A percentile compares a stretch with the other conserved stretches of the same genome.
These are phyloP conservation scores for Sambucus nigra DNA, from an alignment of 129 eudicot genomes.

Conservation along the genomic window DNA sequence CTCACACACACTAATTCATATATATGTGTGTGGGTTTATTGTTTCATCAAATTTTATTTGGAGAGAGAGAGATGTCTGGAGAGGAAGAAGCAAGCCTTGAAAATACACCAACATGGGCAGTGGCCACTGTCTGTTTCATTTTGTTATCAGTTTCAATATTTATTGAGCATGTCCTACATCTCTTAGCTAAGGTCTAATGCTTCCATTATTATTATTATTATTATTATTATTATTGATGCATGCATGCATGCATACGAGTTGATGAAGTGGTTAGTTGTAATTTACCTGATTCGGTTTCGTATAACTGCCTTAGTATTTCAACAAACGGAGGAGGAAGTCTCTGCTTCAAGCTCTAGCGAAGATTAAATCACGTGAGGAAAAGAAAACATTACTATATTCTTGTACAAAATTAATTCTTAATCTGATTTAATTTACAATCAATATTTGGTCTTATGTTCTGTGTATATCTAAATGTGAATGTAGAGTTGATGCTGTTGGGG, in stretches of 20 bases:
- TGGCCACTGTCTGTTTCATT: slow-evolving; percentile 45
- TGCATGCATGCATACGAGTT: neutral
- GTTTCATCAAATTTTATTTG: neutral
- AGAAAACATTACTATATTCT: neutral
- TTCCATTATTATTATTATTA: neutral
- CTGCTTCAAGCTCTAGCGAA: slow-evolving; percentile 43
- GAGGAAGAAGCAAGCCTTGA: slow-evolving; percentile 20
- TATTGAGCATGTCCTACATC: slow-evolving; percentile 46
- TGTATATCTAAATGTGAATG: neutral
- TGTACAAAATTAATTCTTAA: neutral
- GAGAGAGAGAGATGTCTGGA: slow-evolving; percentile 21
- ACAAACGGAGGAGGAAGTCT: slow-evolving; percentile 34
- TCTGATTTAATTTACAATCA: too few species aligned
- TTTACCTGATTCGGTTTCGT: neutral
- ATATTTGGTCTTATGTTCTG: neutral
- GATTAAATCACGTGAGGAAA: slow-evolving; percentile 36
- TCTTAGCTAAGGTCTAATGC: slow-evolving; percentile 39
- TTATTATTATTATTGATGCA: neutral
- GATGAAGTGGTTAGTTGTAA: neutral
- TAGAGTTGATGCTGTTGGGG: slow-evolving; percentile 55
- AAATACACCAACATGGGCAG: slow-evolving; percentile 58
- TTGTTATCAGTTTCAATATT: slow-evolving; percentile 32
- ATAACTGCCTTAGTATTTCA: slow-evolving; percentile 36
- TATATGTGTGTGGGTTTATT: neutral
- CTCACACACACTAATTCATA: neutral